phyloP scores from a whole-genome alignment of 2,329 filamentous ascomycete genomes.

The Hypoxylon sp. region DNA sequence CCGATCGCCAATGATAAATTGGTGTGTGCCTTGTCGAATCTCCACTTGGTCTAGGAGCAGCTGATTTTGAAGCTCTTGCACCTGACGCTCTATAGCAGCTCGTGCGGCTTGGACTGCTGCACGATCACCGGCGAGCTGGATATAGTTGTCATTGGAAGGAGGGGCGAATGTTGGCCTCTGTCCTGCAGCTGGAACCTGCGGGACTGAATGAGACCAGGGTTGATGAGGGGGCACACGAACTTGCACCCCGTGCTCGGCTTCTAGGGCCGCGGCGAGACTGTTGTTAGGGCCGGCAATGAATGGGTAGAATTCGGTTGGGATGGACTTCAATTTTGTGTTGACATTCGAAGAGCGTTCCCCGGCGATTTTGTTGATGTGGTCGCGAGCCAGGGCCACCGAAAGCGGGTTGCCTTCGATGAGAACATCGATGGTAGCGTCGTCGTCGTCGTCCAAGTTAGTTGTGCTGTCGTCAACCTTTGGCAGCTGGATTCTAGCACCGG shows the following conservation, averaged over 20 bases:
- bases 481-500: conserved; percentile 90
- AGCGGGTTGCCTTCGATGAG: conserved; percentile 92
- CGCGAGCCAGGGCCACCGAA: conserved; percentile 85
- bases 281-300: conserved; percentile 90
- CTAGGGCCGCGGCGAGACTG: conserved; percentile 75
- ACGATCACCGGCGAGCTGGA: conserved; percentile 89
- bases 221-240: conserved; percentile 88
- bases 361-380: conserved; percentile 89
- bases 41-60: conserved; percentile 83
- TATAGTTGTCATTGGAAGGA: conserved; percentile 80
- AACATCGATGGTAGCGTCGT: conserved; percentile 88
- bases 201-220: conserved; percentile 79
- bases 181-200: conserved; percentile 72
- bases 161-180: conserved; percentile 79
- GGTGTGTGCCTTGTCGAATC: conserved; percentile 89
- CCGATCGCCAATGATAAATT: conserved; percentile 92
- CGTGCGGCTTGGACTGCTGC: conserved; percentile 83
- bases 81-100: conserved; percentile 84
- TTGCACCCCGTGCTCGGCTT: conserved; percentile 81
- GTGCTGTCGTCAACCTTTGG: conserved; percentile 81
- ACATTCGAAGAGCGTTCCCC: conserved; percentile 87
- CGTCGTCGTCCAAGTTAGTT: conserved; percentile 73
- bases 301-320: conserved; percentile 94
- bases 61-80: conserved; percentile 80
- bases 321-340: conserved; percentile 83